Evolutionary conservation across 805 yeast species (phyloP).

Genomic region (Saccharomycopsis selenospora): DNA sequence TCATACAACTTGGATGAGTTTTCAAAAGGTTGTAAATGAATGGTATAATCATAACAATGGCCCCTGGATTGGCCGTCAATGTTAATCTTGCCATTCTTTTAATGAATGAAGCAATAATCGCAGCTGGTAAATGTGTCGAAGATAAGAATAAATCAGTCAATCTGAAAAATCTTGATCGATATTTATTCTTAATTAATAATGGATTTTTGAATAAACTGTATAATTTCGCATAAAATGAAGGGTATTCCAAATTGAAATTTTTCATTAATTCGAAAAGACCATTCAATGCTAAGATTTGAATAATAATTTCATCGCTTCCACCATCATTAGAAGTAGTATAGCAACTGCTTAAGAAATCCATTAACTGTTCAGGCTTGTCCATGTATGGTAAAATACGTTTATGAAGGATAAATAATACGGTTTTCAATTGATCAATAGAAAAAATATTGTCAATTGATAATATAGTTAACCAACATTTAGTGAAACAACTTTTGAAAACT

Average conservation of each 20-base stretch:
- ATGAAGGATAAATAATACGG: slow-evolving; percentile 64
- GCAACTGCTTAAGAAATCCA: slow-evolving; percentile 91
- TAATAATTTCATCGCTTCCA: slow-evolving; percentile 31
- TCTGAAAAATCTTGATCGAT: slow-evolving; percentile 83
- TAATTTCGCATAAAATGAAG: slow-evolving; percentile 76
- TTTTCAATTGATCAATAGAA: slow-evolving; percentile 53
- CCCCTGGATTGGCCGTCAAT: slow-evolving; percentile 77
- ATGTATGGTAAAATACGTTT: slow-evolving; percentile 77
- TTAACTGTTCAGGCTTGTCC: slow-evolving; percentile 69
- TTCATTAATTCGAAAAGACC: slow-evolving; percentile 84
- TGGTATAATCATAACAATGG: slow-evolving; percentile 82
- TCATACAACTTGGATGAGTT: slow-evolving; percentile 92
- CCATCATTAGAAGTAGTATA: slow-evolving; percentile 29
- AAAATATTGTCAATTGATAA: slow-evolving; percentile 42
- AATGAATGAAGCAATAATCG: slow-evolving; percentile 82
- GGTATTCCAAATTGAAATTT: slow-evolving; percentile 78
- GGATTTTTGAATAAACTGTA: slow-evolving; percentile 69
- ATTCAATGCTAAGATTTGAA: slow-evolving; percentile 75
- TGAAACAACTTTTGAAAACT: slow-evolving; percentile 58
- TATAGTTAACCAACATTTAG: slow-evolving; percentile 55
- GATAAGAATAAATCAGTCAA: slow-evolving; percentile 77
- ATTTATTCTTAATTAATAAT: slow-evolving; percentile 64
- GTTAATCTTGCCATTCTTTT: slow-evolving; percentile 72
- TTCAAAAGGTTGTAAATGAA: slow-evolving; percentile 83
- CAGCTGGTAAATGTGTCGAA: slow-evolving; percentile 80